Base-by-base conservation (phyloP, 371 early-diverging fungal genomes). In the Saksenaea oblongispora region DNA sequence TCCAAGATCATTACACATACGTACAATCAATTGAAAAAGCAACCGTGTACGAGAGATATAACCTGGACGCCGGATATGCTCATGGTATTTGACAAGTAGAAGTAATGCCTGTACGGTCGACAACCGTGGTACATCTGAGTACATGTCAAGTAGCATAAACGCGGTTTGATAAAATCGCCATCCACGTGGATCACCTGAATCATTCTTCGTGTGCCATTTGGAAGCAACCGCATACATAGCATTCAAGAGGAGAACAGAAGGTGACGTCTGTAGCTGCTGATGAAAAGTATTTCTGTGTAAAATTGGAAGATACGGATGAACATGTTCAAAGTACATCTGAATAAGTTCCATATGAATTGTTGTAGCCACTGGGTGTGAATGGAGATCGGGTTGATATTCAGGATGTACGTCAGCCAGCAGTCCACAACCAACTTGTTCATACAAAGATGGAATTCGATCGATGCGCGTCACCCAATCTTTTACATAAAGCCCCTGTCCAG, bases 251-350 rank as follows among this genome's bases (percentile, higher is more conserved):
- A 73, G 14, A 3, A 54, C 34, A 42, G 53, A 61, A 5, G 51
- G 58, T 26, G 67, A 34, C 17, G 47, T 51, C 17, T 35, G 56
- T 14, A 66, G 2, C n/a, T 66, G 62, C 4, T 67, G 62, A 7
- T 63, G 55, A 56, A 74, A 71, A 0, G 87, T 75, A 5, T 79
- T 68, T 54, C 80, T 79, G 70, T 89, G 84, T 17, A 89, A 57
- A 5, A 90, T 76, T 0, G 91, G 91, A 34, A 90, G 75, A 47
- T 84, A 80, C 1, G 88, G 86, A 71, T 92, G 86, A 8, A 90
- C 81, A 58, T 78, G 81, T 34, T 83, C 72, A 72, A 92, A 92
- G 75, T 83, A 92, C 37, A 85, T 71, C 24, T 80, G 74, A 14
- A 73, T 64, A 0, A 73, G 54, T 36, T 73, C 73, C 24, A 64